A percentile compares a stretch with the other conserved stretches of the same genome.
Conservation (phyloP, 2,329 filamentous ascomycete genomes). For the Alternaria postmessia region DNA sequence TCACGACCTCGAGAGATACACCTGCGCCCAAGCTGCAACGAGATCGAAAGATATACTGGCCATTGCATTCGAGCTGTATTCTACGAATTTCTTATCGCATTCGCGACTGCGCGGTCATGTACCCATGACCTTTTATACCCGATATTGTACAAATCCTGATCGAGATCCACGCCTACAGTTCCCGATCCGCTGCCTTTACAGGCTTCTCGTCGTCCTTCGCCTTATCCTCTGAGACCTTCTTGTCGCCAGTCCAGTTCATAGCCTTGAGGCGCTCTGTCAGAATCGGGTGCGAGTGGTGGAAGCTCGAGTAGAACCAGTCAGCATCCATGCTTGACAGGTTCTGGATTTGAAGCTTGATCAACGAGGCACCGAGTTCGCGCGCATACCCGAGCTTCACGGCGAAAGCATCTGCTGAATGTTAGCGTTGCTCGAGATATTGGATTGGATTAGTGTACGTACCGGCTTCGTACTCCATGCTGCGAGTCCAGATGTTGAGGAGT, state of each 20-base stretch:
- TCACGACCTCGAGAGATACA: not conserved
- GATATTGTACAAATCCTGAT: not conserved
- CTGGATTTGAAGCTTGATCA: constrained; percentile 98
- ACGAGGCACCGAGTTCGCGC: constrained; percentile 79
- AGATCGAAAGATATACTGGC: not conserved
- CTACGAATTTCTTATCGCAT: constrained; percentile 5
- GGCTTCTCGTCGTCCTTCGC: constrained; percentile 65
- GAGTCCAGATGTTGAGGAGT: constrained; percentile 92
- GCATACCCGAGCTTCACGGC: constrained; percentile 85
- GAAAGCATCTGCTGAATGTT: constrained; percentile 71
- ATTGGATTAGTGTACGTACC: constrained; percentile 55
- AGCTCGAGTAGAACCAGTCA: constrained; percentile 97
- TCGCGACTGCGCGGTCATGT: constrained; percentile 6
- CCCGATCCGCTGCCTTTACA: constrained; percentile 76
- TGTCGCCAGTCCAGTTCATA: constrained; percentile 81
- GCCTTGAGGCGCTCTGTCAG: constrained; percentile 91
- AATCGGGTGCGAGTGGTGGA: constrained; percentile 98
- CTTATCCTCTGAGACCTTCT: constrained; percentile 61
- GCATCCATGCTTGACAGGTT: constrained; percentile 99
- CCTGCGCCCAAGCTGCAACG: not conserved
- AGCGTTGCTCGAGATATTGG: constrained; percentile 24
- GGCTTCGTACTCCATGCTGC: constrained; percentile 95
- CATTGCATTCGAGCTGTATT: constrained; percentile 9
- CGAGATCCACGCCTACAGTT: constrained; percentile 64
- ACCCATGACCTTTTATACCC: constrained; percentile 4